Evolutionary conservation across 176 grass and related monocot species (phyloP), one percentile per base, ranked within the genome.

Genomic region (Chloris gayana): DNA sequence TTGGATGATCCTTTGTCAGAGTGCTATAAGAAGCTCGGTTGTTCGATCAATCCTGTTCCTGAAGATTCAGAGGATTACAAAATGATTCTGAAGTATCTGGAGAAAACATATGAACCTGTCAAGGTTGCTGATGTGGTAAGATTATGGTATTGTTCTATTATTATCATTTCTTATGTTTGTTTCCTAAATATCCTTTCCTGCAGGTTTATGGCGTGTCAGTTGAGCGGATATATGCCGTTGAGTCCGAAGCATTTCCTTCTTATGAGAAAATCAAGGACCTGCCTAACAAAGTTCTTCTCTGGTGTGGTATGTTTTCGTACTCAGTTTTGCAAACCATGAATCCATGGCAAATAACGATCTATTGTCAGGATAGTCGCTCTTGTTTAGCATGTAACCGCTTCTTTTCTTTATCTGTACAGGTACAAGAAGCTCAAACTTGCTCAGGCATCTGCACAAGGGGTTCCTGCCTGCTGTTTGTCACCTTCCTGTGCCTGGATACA

Each of bases 201-300:
- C 81, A 94, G 92, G 86, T 78, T 5, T 98, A 98, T 45, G 70
- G 84, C 26, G 81, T 81, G 0, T 91, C 88, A 5, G 84, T 95
- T 13, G 92, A 91, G 9, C 84, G 70, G 32, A 76, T 98, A 85
- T 98, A 92, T 64, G 78, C 82, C 6, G 79, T 98, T 0, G 84
- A 98, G 17, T 86, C 90, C 1, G 84, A 69, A 37, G 88, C 78
- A 11, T 78, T 83, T 18, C 83, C 92, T 85, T 88, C 89, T 24
- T 94, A 93, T 21, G 59, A 80, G 38, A 80, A 95, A 26, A 85
- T 98, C 17, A 91, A 87, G 83, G 87, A 87, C 14, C 61, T 89
- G 14, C 90, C 90, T 4, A 94, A 98, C 64, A 98, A 98, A 82
- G 47, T 93, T 65, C 89, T 98, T 27, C 86, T 93, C 17, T 98